Percentiles rank a stretch among this genome's conserved stretches.
Evolutionary conservation across 108 stramenopile species (phyloP).

Genomic region (Epithemia pelagica): DNA sequence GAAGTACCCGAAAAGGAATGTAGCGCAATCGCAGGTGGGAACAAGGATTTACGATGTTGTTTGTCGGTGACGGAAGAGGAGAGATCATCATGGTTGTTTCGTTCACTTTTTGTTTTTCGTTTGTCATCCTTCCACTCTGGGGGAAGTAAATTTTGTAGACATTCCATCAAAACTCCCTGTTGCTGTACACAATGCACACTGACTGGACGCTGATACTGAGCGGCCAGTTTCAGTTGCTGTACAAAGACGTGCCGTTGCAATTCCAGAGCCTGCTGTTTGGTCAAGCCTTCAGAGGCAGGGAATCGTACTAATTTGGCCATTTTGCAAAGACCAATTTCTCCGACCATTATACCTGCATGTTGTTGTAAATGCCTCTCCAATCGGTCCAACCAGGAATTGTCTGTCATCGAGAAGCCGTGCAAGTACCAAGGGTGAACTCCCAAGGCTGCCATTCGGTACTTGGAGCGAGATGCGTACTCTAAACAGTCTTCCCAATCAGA

Average conservation of each 20-base stretch:
- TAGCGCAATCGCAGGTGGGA: constrained; percentile 65
- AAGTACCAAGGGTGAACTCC: constrained; percentile 85
- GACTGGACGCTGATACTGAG: constrained; percentile 54
- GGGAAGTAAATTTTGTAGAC: constrained; percentile 39
- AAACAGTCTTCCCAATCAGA: constrained; percentile 60
- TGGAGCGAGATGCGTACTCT: constrained; percentile 43
- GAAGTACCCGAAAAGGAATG: constrained; percentile 81
- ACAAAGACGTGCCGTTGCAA: constrained; percentile 59
- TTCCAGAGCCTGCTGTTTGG: constrained; percentile 50
- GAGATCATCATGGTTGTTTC: background rate
- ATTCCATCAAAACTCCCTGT: constrained; percentile 49
- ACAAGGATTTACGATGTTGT: constrained; percentile 6
- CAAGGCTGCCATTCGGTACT: constrained; percentile 13
- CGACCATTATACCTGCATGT: constrained; percentile 66
- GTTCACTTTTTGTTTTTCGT: background rate
- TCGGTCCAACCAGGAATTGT: constrained; percentile 43
- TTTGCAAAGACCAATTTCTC: constrained; percentile 80
- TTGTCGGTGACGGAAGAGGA: background rate
- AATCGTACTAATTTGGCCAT: constrained; percentile 65
- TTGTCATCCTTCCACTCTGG: constrained; percentile 9
- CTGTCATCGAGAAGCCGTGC: constrained; percentile 18
- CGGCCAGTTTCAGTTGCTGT: constrained; percentile 63
- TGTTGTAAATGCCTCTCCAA: constrained; percentile 43
- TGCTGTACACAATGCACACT: constrained; percentile 79
- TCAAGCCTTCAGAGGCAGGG: constrained; percentile 34